Conservation (phyloP, 106 monocot genomes). For the Dendrobium officinale region DNA sequence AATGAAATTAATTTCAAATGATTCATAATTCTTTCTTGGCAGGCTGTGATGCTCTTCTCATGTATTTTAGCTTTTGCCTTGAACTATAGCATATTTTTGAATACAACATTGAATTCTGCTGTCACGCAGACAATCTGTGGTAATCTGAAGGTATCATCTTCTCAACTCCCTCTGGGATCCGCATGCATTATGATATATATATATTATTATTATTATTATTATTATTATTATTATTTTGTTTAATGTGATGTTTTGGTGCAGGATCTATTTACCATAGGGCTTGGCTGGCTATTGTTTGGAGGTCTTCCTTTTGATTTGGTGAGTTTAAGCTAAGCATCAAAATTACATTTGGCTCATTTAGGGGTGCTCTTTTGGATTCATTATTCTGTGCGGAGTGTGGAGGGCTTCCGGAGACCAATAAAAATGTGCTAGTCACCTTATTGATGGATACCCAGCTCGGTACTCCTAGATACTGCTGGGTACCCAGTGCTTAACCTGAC, state of each 20-base stretch:
- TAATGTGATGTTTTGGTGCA: conserved; percentile 12
- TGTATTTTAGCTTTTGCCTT: conserved; percentile 89
- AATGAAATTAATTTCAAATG: background rate
- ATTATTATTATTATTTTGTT: no score
- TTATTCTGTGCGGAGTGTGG: no score
- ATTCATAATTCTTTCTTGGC: conserved; percentile 13
- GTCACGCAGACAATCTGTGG: conserved; percentile 95
- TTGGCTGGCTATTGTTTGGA: conserved; percentile 90
- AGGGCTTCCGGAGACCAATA: no score
- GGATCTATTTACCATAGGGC: conserved; percentile 80
- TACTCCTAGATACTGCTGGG: no score
- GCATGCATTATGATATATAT: background rate
- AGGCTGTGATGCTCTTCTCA: conserved; percentile 81
- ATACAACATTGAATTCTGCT: conserved; percentile 87
- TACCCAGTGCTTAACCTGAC: no score
- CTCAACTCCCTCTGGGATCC: background rate
- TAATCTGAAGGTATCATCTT: conserved; percentile 65
- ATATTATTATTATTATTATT: no score
- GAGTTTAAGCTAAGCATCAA: conserved; percentile 3
- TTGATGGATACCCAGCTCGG: background rate
- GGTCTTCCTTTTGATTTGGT: conserved; percentile 96
- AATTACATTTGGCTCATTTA: background rate
- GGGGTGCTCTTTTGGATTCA: no score
- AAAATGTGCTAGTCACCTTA: no score
- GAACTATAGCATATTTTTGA: conserved; percentile 87